Conservation (phyloP, 1,284 basidiomycete genomes). For the Leccinum griseonigrum region DNA sequence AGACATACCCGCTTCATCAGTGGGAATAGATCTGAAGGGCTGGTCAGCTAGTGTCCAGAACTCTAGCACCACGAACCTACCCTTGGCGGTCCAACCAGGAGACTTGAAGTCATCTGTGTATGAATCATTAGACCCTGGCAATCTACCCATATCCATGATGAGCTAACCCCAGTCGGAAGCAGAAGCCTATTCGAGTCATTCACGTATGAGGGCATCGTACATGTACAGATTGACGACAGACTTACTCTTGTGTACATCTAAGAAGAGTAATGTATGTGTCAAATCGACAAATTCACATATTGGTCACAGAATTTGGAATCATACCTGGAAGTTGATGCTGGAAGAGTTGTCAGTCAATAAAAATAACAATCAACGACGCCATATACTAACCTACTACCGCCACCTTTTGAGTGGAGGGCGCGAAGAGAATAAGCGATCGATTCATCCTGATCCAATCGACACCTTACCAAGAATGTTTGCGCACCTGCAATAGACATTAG, state of each 20-base stretch:
- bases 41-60: constrained; percentile 2
- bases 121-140: not conserved
- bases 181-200: constrained; percentile 43
- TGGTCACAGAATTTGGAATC: not conserved
- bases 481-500: constrained; percentile 40
- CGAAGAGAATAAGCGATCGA: not conserved
- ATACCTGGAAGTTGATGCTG: constrained; percentile 65
- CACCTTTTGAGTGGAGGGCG: constrained; percentile 34
- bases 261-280: not conserved
- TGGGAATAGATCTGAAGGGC: constrained; percentile 55
- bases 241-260: constrained; percentile 64
- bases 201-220: not conserved
- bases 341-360: constrained; percentile 7
- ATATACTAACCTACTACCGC: constrained; percentile 47
- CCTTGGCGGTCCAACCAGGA: constrained; percentile 64
- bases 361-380: not conserved
- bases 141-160: not conserved
- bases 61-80: constrained; percentile 32
- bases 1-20: constrained; percentile 62
- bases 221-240: not conserved
- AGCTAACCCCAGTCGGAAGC: constrained; percentile 66
- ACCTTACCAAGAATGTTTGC: constrained; percentile 61
- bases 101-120: constrained; percentile 67
- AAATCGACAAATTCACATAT: not conserved
- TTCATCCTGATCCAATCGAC: not conserved